Conservation (phyloP, 306 rosid genomes). For the Citrullus mucosospermus region DNA sequence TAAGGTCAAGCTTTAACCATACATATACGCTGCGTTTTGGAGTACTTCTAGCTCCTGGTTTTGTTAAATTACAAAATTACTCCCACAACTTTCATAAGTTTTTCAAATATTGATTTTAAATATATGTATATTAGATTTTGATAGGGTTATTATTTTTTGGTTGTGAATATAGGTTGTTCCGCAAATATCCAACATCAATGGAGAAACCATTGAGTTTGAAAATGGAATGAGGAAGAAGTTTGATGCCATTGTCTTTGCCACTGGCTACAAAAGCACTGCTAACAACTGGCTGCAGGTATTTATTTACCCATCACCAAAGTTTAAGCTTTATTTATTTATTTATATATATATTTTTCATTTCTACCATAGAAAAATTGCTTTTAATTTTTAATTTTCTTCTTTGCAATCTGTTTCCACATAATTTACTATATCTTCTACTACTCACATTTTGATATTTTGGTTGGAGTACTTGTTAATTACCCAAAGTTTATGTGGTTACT, state of each 20-base stretch:
- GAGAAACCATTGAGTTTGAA: constrained; percentile 21
- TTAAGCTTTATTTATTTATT: background rate
- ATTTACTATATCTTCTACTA: too few relatives aligned
- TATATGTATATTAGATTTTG: too few relatives aligned
- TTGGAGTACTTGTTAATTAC: too few relatives aligned
- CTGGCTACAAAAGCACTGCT: constrained; percentile 46
- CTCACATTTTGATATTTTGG: too few relatives aligned
- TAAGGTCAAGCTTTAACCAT: constrained; percentile 9
- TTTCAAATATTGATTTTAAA: too few relatives aligned
- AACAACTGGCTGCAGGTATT: constrained; percentile 47
- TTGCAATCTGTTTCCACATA: too few relatives aligned
- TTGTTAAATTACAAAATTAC: too few relatives aligned
- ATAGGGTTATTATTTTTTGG: background rate
- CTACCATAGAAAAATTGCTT: background rate
- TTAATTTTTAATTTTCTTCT: background rate
- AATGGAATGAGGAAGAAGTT: constrained; percentile 19
- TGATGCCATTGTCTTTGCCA: constrained; percentile 47
- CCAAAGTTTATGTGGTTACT: too few relatives aligned
- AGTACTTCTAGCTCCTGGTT: too few relatives aligned
- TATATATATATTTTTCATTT: background rate
- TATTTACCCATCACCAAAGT: background rate
- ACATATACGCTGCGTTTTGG: too few relatives aligned
- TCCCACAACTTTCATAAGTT: too few relatives aligned
- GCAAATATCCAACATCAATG: constrained; percentile 21
- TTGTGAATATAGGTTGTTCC: constrained; percentile 26